Evolutionary conservation across 1,139 yeast genomes (phyloP).

Genomic region (Debaryomyces fabryi): DNA sequence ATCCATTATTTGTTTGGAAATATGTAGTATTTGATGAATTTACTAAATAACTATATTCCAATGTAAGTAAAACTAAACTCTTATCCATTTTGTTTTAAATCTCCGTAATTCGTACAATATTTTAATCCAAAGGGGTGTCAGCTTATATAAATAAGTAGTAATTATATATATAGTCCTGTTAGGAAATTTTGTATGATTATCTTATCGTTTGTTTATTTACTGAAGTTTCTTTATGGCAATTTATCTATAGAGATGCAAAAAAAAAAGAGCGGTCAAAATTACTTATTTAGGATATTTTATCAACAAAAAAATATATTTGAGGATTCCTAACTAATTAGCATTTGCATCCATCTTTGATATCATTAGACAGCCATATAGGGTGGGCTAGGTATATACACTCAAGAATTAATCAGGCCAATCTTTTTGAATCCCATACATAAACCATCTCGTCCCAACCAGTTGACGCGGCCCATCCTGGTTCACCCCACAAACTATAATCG

Average conservation of each 20-base stretch:
- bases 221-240: slow-evolving; percentile 6
- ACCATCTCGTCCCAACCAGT: slow-evolving; percentile 98
- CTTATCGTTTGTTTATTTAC: slow-evolving; percentile 8
- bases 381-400: background rate
- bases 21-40: slow-evolving; percentile 29
- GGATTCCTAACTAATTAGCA: background rate
- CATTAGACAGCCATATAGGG: slow-evolving; percentile 13
- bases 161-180: background rate
- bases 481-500: slow-evolving; percentile 96
- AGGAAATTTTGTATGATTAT: background rate
- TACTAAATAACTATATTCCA: slow-evolving; percentile 41
- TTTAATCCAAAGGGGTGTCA: background rate
- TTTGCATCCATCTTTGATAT: slow-evolving; percentile 27
- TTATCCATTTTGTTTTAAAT: slow-evolving; percentile 14
- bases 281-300: slow-evolving; percentile 3
- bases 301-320: background rate
- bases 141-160: background rate
- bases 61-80: slow-evolving; percentile 29
- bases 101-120: background rate
- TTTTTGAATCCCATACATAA: slow-evolving; percentile 79
- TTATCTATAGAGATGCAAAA: background rate
- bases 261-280: slow-evolving; percentile 1
- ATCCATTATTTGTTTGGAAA: slow-evolving; percentile 36
- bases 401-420: slow-evolving; percentile 20
- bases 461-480: slow-evolving; percentile 93